Conservation (phyloP, 306 rosid genomes). For the Calophaca sinica region DNA sequence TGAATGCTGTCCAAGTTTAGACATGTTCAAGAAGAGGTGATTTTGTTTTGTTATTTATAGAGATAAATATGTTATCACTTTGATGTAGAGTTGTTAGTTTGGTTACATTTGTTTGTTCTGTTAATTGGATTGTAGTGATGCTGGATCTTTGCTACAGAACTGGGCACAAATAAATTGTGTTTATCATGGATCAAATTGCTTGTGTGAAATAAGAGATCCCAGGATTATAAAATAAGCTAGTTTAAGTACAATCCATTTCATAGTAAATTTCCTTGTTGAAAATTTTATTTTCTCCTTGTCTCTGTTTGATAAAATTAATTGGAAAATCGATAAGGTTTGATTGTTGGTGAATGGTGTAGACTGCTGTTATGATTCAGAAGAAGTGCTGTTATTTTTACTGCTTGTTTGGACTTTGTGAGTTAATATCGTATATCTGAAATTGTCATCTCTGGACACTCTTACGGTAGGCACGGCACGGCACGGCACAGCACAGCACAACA, state of each 20-base stretch:
- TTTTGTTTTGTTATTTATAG: constrained; percentile 4
- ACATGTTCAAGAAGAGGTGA: constrained; percentile 7
- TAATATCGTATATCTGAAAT: neutral
- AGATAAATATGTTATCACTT: neutral
- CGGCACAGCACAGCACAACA: neutral
- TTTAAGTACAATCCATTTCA: neutral
- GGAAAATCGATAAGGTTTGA: neutral
- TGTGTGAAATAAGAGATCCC: neutral
- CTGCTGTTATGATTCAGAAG: constrained; percentile 8
- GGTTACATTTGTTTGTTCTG: constrained; percentile 18
- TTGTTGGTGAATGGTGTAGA: neutral
- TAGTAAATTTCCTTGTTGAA: neutral
- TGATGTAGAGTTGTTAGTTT: constrained; percentile 3
- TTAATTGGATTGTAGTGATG: constrained; percentile 21
- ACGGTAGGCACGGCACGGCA: constrained; percentile 22
- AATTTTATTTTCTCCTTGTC: no score
- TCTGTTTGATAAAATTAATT: no score
- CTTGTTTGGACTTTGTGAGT: neutral
- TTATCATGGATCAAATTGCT: neutral
- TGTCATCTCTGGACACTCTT: neutral
- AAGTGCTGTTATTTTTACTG: neutral
- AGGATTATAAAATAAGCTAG: neutral
- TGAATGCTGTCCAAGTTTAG: constrained; percentile 14
- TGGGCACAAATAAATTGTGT: neutral
- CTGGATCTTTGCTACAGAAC: constrained; percentile 5